Conservation (phyloP, 83 land plant species). For the Picea engelmannii region DNA sequence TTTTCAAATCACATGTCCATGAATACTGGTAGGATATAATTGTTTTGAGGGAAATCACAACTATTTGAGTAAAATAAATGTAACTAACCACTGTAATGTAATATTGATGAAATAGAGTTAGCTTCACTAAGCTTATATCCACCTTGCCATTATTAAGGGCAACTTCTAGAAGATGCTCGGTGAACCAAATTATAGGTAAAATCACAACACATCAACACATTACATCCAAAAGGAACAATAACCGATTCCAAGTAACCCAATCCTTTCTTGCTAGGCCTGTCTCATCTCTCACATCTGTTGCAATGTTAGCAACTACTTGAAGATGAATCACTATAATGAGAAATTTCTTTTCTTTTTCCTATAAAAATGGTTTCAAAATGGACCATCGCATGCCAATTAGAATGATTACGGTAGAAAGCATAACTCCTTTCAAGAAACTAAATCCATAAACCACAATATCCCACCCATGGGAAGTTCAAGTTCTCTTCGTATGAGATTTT, state of each 20-base stretch:
- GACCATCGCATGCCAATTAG: conserved; percentile 78
- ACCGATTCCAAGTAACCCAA: conserved; percentile 44
- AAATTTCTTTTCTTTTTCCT: conserved; percentile 72
- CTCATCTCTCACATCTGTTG: conserved; percentile 51
- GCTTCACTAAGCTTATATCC: conserved; percentile 12
- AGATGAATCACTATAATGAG: conserved; percentile 67
- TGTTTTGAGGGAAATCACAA: conserved; percentile 52
- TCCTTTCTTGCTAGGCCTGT: conserved; percentile 37
- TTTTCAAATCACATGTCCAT: conserved; percentile 60
- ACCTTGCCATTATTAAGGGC: conserved; percentile 77
- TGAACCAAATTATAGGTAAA: conserved; percentile 45
- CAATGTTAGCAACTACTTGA: conserved; percentile 66
- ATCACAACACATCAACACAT: conserved; percentile 64
- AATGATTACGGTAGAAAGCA: conserved; percentile 61
- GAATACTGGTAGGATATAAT: conserved; percentile 23
- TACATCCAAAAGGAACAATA: conserved; percentile 62
- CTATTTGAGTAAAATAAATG: conserved; percentile 44
- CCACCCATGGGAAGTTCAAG: conserved; percentile 60
- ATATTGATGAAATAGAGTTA: too few relatives aligned
- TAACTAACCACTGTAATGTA: too few relatives aligned
- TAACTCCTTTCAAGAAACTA: conserved; percentile 25
- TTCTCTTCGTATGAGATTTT: conserved; percentile 16
- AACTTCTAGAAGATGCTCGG: conserved; percentile 38
- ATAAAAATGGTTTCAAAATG: conserved; percentile 12
- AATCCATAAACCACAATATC: conserved; percentile 37